These are phyloP conservation scores for Neonectria coccinea DNA, from an alignment of 2,329 filamentous ascomycete species.

Conservation along the genomic window DNA sequence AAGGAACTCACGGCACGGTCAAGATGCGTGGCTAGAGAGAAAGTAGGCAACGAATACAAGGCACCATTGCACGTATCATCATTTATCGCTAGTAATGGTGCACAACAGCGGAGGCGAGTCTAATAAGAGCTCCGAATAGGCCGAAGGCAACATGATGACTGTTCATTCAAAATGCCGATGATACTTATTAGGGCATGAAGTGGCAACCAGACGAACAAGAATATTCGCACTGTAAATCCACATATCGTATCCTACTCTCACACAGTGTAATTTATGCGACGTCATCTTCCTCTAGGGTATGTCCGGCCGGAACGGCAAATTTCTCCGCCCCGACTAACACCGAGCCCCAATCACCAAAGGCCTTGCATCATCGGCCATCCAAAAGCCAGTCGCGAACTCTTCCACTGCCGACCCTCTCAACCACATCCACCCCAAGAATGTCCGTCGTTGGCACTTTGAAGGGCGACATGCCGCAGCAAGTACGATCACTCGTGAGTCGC, in stretches of 20 bases:
- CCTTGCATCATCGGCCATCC: constrained; percentile 46
- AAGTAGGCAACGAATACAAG: background rate
- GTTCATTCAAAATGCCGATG: constrained; percentile 10
- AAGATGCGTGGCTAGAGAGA: background rate
- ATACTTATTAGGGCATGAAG: background rate
- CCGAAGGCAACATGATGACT: background rate
- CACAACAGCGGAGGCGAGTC: background rate
- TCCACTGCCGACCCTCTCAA: constrained; percentile 28
- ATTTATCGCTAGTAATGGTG: background rate
- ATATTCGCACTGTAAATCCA: constrained; percentile 12
- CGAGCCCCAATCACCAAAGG: constrained; percentile 43
- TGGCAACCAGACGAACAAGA: background rate
- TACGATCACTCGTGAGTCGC: constrained; percentile 66
- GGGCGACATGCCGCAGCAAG: constrained; percentile 68
- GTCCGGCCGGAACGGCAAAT: constrained; percentile 46
- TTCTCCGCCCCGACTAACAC: constrained; percentile 53
- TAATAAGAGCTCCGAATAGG: background rate
- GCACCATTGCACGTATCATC: background rate
- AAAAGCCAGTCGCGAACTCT: constrained; percentile 39
- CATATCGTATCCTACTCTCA: background rate
- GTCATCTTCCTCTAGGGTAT: constrained; percentile 9
- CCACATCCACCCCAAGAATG: constrained; percentile 52
- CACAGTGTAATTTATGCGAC: constrained; percentile 10
- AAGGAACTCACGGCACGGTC: background rate
- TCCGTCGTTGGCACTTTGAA: constrained; percentile 55